Base-by-base conservation (phyloP, 179 eudicot genomes). In the Patellifolia procumbens region DNA sequence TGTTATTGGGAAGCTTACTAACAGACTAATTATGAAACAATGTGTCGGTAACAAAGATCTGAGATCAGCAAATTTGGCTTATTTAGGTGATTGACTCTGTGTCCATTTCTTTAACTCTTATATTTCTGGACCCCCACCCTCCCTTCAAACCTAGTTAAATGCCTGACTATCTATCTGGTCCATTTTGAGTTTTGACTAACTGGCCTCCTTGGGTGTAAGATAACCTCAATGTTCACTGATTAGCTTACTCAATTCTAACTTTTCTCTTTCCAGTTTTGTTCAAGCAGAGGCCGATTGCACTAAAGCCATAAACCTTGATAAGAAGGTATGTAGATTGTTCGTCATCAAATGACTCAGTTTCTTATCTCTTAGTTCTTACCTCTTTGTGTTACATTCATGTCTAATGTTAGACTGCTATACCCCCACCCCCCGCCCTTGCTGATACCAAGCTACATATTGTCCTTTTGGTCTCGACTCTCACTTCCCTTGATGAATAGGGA, bases 231-330 rank as follows among this genome's bases (percentile, higher is more conserved):
- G n/a, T n/a, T n/a, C n/a, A n/a, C n/a, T n/a, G n/a, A n/a, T n/a
- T n/a, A n/a, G n/a, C 37, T 3, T 15, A 37, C 39, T n/a, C 9
- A 20, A 34, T 43, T 3, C 76, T 70, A 39, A 49, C 70, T 56
- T 74, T 66, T 12, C 70, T 77, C 55, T 60, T 82, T 2, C 71
- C 89, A 95, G 99, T 78, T 93, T 74, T 86, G 76, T 81, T 51
- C 92, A 89, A 79, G 99, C 98, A 49, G 98, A 88, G 84, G 90
- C 83, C 17, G 99, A 95, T 84, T 89, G 92, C 83, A 87, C 90
- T 24, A 87, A 84, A 80, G 93, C 99, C 35, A 90, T 95, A 76
- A 81, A 84, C 78, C 90, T 95, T 73, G 99, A 95, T 85, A 93
- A 86, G 79, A 95, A 89, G 98, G 98, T 90, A 78, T 56, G 79